Base-by-base conservation (phyloP, 768 basidiomycete genomes). In the Termitomyces sp. region DNA sequence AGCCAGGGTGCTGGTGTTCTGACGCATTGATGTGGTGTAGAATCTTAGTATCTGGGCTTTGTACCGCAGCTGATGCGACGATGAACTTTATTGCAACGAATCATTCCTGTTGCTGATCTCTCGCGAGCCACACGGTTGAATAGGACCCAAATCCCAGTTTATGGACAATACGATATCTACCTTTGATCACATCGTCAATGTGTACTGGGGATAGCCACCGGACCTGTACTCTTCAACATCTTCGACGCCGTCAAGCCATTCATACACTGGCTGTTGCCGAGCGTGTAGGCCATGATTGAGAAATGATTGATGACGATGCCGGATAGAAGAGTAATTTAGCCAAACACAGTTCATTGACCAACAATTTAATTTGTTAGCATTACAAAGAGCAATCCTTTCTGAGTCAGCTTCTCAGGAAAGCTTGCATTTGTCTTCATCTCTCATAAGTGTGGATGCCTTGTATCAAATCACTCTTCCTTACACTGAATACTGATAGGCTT, bases 111-210 rank as follows among this genome's bases (percentile, higher is more conserved):
- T 58, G 58, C 8, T 56, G 58, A 58, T 75, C 71, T 43, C 64
- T 63, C 12, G 67, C 75, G 26, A 78, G 70, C 78, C 77, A 79
- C 3, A 78, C 77, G 0, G 73, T 79, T 8, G 77, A 77, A 60
- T 75, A 80, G 50, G 67, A 63, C 1, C 80, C 80, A 73, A 74
- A 81, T 2, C 84, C 84, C 26, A 86, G 66, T 65, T 86, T 82
- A 49, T 80, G 67, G 17, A 84, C 73, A 50, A 84, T 72, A 30
- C 73, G 56, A 63, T 84, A 85, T 44, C 79, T 66, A 5, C 73
- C 72, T 15, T 73, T 62, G 55, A 71, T 71, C 55, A 79, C 70
- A 12, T 71, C 71, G 21, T 77, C 78, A 41, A 75, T 70, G 54
- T 70, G 67, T 30, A 79, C 71, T 12, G 76, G 66, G 52, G 67